Evolutionary conservation across 257 asterid genomes (phyloP).

Genomic region (Solanum pinnatisectum): DNA sequence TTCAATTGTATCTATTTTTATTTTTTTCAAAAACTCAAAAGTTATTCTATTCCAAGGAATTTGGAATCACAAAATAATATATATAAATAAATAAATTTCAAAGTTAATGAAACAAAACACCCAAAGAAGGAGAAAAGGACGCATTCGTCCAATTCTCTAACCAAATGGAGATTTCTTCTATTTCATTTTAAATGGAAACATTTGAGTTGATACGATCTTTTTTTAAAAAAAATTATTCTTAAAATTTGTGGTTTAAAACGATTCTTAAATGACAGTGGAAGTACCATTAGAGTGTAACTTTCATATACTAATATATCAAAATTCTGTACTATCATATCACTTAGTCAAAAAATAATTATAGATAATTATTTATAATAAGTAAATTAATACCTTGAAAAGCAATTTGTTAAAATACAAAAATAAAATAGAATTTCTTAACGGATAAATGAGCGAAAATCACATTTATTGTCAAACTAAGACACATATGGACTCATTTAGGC

Average conservation of each 20-base stretch:
- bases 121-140: neutral
- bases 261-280: accelerated
- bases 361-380: neutral
- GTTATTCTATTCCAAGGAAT: neutral
- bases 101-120: neutral
- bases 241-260: accelerated
- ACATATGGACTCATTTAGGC: neutral
- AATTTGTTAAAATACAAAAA: neutral
- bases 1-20: neutral
- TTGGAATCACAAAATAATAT: neutral
- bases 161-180: neutral
- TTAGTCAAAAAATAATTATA: neutral
- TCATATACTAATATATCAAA: no score
- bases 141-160: neutral
- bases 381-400: neutral
- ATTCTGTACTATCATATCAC: neutral
- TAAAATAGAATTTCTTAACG: neutral
- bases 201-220: no score
- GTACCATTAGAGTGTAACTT: no score
- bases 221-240: no score
- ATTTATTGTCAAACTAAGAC: neutral
- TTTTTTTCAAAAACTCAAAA: neutral
- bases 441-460: neutral
- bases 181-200: accelerated
- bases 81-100: neutral